phyloP scores from a whole-genome alignment of 129 eudicot species.

The Arctium minus region DNA sequence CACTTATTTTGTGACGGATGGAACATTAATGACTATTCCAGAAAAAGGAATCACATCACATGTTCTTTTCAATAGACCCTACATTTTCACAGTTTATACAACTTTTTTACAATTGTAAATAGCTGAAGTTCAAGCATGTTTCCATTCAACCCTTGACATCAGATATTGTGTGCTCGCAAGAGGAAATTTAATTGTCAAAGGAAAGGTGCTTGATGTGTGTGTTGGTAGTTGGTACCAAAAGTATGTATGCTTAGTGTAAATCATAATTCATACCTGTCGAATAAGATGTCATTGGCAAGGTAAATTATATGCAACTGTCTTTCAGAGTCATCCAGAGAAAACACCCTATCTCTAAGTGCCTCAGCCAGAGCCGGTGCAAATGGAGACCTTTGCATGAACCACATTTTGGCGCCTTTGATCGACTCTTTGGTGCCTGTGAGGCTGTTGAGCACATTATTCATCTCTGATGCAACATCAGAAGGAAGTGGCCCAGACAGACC shows the following conservation, averaged over 20 bases:
- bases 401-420: constrained; percentile 87
- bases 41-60: no score
- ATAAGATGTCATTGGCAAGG: constrained; percentile 91
- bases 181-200: no score
- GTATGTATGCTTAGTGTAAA: background rate
- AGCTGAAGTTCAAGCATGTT: no score
- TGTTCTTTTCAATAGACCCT: background rate
- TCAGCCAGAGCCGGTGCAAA: constrained; percentile 87
- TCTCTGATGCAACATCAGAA: constrained; percentile 85
- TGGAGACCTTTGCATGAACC: constrained; percentile 98
- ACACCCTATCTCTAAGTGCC: constrained; percentile 80
- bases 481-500: constrained; percentile 91
- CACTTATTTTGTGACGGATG: no score
- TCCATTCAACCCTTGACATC: no score
- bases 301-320: constrained; percentile 87
- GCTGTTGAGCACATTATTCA: constrained; percentile 70
- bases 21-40: no score
- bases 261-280: constrained; percentile 67
- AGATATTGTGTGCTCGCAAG: no score
- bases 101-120: no score
- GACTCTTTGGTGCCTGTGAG: constrained; percentile 97
- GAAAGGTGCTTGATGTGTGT: no score
- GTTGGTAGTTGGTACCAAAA: background rate
- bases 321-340: constrained; percentile 83
- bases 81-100: background rate